Percentiles rank a stretch among this genome's conserved stretches.
These are phyloP conservation scores for Bacidia rubella DNA, from an alignment of 495 filamentous ascomycete genomes.

Conservation along the genomic window DNA sequence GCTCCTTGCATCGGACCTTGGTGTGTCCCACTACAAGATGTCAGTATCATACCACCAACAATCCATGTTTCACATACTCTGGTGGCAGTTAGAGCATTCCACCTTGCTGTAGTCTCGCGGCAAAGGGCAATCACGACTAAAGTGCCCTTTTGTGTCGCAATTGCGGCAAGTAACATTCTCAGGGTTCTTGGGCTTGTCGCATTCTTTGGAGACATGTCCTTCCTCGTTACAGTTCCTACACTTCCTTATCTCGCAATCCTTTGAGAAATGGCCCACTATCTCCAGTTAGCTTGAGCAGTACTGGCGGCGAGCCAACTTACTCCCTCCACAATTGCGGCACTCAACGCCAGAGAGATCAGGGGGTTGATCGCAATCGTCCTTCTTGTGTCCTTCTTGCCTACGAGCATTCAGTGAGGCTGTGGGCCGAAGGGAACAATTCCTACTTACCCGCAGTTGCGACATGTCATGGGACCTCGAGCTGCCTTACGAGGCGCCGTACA, in stretches of 20 bases:
- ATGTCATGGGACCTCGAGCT: conserved; percentile 37
- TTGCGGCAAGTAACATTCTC: conserved; percentile 49
- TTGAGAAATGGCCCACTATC: conserved; percentile 67
- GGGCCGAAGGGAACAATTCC: not conserved
- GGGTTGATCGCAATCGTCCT: conserved; percentile 54
- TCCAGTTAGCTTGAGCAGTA: conserved; percentile 5
- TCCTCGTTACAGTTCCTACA: conserved; percentile 52
- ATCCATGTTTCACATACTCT: conserved; percentile 39
- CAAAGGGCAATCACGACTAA: conserved; percentile 58
- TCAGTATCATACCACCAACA: conserved; percentile 8
- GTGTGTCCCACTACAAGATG: conserved; percentile 49
- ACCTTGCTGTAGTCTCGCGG: conserved; percentile 63
- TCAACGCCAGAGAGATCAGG: conserved; percentile 60
- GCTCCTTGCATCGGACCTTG: conserved; percentile 43
- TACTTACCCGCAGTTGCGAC: conserved; percentile 70
- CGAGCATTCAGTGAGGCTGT: conserved; percentile 9
- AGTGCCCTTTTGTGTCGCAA: conserved; percentile 59
- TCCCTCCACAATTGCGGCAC: conserved; percentile 63
- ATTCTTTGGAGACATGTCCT: conserved; percentile 43
- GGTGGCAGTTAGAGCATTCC: conserved; percentile 60
- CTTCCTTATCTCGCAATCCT: conserved; percentile 58
- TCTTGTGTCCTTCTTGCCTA: conserved; percentile 43
- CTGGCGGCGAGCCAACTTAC: conserved; percentile 28
- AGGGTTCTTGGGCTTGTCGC: conserved; percentile 37
- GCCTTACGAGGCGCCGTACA: conserved; percentile 38